Conservation (phyloP, 352 stramenopile genomes). For the Phytopythium vexans region DNA sequence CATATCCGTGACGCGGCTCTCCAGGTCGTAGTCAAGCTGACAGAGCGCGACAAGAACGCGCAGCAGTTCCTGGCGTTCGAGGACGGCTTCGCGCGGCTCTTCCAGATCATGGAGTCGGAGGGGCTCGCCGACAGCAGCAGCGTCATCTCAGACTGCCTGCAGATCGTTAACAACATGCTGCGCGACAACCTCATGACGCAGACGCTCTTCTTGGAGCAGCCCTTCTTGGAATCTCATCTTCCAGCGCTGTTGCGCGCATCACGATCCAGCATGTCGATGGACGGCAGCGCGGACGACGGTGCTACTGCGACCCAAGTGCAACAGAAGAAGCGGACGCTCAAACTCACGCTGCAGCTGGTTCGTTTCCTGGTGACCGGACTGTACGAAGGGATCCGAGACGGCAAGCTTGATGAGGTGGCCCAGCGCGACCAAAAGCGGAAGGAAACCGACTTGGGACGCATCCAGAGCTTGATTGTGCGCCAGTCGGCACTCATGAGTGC, state of each 20-base stretch:
- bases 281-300: slow-evolving; percentile 15
- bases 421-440: slow-evolving; percentile 46
- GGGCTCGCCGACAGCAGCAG: slow-evolving; percentile 44
- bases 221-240: slow-evolving; percentile 53
- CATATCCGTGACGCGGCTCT: slow-evolving; percentile 79
- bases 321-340: slow-evolving; percentile 54
- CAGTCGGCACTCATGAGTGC: slow-evolving; percentile 55
- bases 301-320: slow-evolving; percentile 17
- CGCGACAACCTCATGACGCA: slow-evolving; percentile 78
- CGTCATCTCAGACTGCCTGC: slow-evolving; percentile 67
- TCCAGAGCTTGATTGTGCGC: slow-evolving; percentile 65
- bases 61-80: slow-evolving; percentile 84
- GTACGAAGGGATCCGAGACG: slow-evolving; percentile 48
- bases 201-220: slow-evolving; percentile 60
- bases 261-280: slow-evolving; percentile 1
- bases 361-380: slow-evolving; percentile 52
- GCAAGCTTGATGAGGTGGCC: slow-evolving; percentile 51
- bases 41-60: slow-evolving; percentile 58
- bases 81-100: slow-evolving; percentile 71
- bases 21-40: slow-evolving; percentile 65
- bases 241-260: slow-evolving; percentile 40
- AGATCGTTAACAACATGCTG: slow-evolving; percentile 82
- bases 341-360: slow-evolving; percentile 63
- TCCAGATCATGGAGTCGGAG: slow-evolving; percentile 74
- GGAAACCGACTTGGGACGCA: slow-evolving; percentile 31